A percentile compares a stretch with the other conserved stretches of the same genome.
phyloP scores from a whole-genome alignment of 176 grass and related monocot species.

The Oryza officinalis region DNA sequence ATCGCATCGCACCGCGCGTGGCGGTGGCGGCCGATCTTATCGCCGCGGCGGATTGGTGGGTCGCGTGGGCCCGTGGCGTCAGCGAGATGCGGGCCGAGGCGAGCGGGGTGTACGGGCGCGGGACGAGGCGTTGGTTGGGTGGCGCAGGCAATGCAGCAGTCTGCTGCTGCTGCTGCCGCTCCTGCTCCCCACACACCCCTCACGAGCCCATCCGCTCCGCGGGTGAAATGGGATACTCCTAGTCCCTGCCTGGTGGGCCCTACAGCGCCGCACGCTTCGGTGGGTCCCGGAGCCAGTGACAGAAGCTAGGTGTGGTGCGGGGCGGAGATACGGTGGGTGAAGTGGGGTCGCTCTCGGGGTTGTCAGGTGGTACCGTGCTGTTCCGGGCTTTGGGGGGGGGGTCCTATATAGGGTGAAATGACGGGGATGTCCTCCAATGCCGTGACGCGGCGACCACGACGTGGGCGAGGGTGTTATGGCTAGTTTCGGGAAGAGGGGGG shows the following conservation, averaged over 20 bases:
- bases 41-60: neutral
- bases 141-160: neutral
- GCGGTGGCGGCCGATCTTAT: neutral
- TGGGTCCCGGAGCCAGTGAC: neutral
- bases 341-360: neutral
- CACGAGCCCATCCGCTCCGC: neutral
- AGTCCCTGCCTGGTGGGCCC: neutral
- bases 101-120: too few species aligned
- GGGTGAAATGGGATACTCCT: neutral
- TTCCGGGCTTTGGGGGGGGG: neutral
- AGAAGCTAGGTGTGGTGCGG: neutral
- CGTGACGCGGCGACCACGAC: neutral
- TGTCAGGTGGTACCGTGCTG: slow-evolving; percentile 2
- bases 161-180: neutral
- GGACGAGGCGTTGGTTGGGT: neutral
- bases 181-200: neutral
- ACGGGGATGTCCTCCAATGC: neutral
- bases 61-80: neutral
- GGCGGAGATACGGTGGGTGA: too few species aligned
- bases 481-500: neutral
- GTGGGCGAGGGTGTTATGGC: neutral
- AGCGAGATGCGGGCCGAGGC: too few species aligned
- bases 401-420: neutral
- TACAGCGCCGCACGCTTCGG: accelerated
- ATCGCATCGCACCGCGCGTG: too few species aligned